phyloP scores from a whole-genome alignment of 1,284 basidiomycete genomes.

The Tilletia walkeri region DNA sequence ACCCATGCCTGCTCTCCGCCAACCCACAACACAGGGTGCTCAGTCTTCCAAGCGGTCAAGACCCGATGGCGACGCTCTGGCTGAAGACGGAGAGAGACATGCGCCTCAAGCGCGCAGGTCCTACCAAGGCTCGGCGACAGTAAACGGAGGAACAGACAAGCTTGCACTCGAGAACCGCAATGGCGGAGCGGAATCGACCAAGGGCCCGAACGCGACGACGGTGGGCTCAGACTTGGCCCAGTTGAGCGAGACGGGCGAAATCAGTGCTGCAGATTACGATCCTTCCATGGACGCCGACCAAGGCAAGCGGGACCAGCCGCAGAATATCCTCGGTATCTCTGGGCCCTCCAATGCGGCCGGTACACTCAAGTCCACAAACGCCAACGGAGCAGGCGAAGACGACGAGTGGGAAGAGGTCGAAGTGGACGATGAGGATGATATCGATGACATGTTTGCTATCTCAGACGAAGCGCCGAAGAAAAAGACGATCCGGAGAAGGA shows the following conservation, averaged over 20 bases:
- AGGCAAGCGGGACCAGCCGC: background rate
- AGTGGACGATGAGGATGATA: constrained; percentile 47
- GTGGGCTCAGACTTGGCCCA: too few relatives aligned
- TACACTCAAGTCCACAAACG: background rate
- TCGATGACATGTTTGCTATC: constrained; percentile 53
- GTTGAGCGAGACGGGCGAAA: background rate
- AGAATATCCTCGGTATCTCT: constrained; percentile 12
- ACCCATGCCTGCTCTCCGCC: too few relatives aligned
- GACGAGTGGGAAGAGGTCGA: constrained; percentile 47
- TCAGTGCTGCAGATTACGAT: constrained; percentile 40
- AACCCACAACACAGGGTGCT: too few relatives aligned
- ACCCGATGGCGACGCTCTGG: background rate
- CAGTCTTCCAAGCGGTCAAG: background rate
- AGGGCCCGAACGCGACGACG: too few relatives aligned
- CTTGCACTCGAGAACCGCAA: too few relatives aligned
- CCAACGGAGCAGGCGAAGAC: constrained; percentile 14
- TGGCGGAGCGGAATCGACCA: too few relatives aligned
- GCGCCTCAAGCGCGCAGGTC: constrained; percentile 3
- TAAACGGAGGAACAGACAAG: too few relatives aligned
- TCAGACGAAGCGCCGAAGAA: constrained; percentile 34
- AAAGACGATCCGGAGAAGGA: constrained; percentile 34
- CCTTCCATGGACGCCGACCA: constrained; percentile 19
- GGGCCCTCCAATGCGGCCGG: background rate
- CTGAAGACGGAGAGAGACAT: background rate
- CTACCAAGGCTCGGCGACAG: background rate